Conservation (phyloP, 2,329 filamentous ascomycete species). For the Xylaria sp. region DNA sequence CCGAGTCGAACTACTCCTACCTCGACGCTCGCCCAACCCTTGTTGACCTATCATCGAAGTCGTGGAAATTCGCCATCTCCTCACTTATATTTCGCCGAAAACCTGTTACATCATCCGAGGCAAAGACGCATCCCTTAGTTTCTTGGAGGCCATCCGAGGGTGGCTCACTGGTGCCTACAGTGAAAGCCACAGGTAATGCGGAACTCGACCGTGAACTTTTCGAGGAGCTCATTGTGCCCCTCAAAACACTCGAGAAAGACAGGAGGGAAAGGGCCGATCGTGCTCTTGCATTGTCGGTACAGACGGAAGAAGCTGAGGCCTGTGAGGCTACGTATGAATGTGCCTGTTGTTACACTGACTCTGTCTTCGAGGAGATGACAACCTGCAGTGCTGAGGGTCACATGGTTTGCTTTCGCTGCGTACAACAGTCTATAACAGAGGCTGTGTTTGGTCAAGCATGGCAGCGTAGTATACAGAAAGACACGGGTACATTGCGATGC, state of each 20-base stretch:
- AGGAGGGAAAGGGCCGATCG: slow-evolving; percentile 64
- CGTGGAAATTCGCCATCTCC: slow-evolving; percentile 80
- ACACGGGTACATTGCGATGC: slow-evolving; percentile 80
- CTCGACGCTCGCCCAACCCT: slow-evolving; percentile 76
- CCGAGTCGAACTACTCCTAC: slow-evolving; percentile 84
- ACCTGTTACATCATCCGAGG: slow-evolving; percentile 62
- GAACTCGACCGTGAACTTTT: slow-evolving; percentile 73
- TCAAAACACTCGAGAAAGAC: slow-evolving; percentile 58
- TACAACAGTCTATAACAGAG: slow-evolving; percentile 83
- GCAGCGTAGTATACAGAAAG: slow-evolving; percentile 79
- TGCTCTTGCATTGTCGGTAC: slow-evolving; percentile 63
- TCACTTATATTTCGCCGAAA: slow-evolving; percentile 76
- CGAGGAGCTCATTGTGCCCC: slow-evolving; percentile 64
- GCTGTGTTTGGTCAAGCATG: slow-evolving; percentile 94
- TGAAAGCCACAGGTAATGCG: slow-evolving; percentile 73
- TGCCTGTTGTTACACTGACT: slow-evolving; percentile 79
- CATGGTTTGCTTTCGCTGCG: slow-evolving; percentile 83
- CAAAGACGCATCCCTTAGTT: slow-evolving; percentile 71
- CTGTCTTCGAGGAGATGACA: slow-evolving; percentile 78
- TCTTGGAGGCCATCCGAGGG: slow-evolving; percentile 68
- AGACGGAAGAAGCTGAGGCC: slow-evolving; percentile 69
- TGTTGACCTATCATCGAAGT: slow-evolving; percentile 74
- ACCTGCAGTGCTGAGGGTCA: slow-evolving; percentile 76
- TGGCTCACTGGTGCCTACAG: slow-evolving; percentile 66
- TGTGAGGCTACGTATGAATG: slow-evolving; percentile 73